These are phyloP conservation scores for Solanum corneliomulleri DNA, from an alignment of 257 asterid species.

Conservation along the genomic window DNA sequence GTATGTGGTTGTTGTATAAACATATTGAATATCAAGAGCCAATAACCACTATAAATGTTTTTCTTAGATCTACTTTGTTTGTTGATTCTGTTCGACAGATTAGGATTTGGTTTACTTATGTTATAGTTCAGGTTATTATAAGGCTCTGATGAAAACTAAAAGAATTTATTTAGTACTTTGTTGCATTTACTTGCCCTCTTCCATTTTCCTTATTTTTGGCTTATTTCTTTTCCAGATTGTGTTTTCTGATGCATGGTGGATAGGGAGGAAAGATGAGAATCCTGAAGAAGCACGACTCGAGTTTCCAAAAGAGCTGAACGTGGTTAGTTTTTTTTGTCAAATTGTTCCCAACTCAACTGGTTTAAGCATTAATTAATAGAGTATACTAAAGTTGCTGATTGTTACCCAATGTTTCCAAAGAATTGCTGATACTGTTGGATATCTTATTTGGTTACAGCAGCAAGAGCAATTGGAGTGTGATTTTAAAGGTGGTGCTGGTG, in stretches of 20 bases:
- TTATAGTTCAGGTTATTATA: not conserved
- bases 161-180: not conserved
- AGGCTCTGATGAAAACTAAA: not conserved
- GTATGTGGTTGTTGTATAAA: not conserved
- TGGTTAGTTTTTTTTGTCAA: slow-evolving; percentile 27
- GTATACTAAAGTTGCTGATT: not conserved
- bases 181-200: not conserved
- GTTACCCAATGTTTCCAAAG: not conserved
- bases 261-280: slow-evolving; percentile 77
- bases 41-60: not conserved
- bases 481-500: slow-evolving; percentile 85
- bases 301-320: slow-evolving; percentile 59
- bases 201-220: not conserved
- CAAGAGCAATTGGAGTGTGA: slow-evolving; percentile 32
- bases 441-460: slow-evolving; percentile 3
- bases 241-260: slow-evolving; percentile 97
- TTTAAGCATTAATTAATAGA: not conserved
- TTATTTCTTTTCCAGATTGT: slow-evolving; percentile 46
- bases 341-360: not conserved
- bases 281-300: slow-evolving; percentile 67
- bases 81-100: not conserved
- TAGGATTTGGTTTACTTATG: not conserved
- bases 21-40: not conserved
- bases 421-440: not conserved
- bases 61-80: not conserved